Evolutionary conservation across 768 basidiomycete species (phyloP), one percentile per base, ranked within the genome.

Genomic region (Rhizopogon vulgaris): DNA sequence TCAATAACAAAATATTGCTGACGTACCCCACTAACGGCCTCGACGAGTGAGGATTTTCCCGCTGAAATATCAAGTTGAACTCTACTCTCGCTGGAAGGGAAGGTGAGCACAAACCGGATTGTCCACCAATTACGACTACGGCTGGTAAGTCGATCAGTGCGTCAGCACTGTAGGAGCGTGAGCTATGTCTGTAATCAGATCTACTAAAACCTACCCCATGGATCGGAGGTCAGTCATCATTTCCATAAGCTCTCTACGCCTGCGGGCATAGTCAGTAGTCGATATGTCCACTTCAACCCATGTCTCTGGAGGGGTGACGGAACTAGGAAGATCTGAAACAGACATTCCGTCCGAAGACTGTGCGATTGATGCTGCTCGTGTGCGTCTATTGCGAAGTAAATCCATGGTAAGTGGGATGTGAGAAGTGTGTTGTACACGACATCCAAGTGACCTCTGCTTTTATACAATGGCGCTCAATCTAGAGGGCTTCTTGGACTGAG

Each of bases 121-220:
- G 80, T 40, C 77, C 78, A 12, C 78, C 78, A 37, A 78, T 77
- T 38, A 78, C 75, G 17, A 72, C 73, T 40, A 80, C 74, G 7
- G 76, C 64, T 7, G 79, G 77, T 5, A 80, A 61, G 51, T 80
- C 77, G 10, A 79, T 59, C 22, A 77, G 72, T 3, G 65, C 66
- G 60, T 78, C 73, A 2, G 72, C 69, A 1, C 76, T 75, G 25
- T 22, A 41, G 10, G 46, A 28, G 14, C 6, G 41, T 49, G 58
- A 50, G n/a, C 12, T 48, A 38, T 45, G 1, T 36, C 36, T 34
- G 14, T 11, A 25, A 17, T n/a, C 43, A 36, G 11, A 28, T 11
- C 4, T 17, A 38, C 25, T 14, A 47, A 18, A 6, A 48, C 62
- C 14, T 52, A 69, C 71, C 69, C 72, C 27, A 71, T 61, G 3